phyloP scores from a whole-genome alignment of 2,329 filamentous ascomycete species.

The Exophiala alcalophila region DNA sequence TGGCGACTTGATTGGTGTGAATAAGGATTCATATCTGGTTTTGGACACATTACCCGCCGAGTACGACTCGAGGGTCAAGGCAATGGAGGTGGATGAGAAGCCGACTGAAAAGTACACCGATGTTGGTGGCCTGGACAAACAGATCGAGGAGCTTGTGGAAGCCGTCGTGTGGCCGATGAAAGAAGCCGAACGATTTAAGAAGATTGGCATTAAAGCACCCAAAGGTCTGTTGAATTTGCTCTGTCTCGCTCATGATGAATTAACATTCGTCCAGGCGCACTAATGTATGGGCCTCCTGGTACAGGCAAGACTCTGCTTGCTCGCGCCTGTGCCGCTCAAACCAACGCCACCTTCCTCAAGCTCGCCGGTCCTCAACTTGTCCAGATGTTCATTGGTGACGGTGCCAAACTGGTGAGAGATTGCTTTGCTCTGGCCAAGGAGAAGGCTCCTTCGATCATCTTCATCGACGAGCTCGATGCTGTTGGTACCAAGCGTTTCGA shows the following conservation, averaged over 20 bases:
- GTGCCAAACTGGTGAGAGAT: slow-evolving; percentile 94
- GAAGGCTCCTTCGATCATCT: slow-evolving; percentile 98
- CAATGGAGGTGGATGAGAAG: slow-evolving; percentile 99
- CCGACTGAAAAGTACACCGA: slow-evolving; percentile 98
- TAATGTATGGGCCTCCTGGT: slow-evolving; percentile 80
- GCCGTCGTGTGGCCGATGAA: slow-evolving; percentile 99
- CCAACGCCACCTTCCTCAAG: slow-evolving; percentile 97
- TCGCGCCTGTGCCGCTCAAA: slow-evolving; percentile 94
- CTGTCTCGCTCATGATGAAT: slow-evolving; percentile 17
- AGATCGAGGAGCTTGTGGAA: slow-evolving; percentile 98
- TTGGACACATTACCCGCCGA: slow-evolving; percentile 95
- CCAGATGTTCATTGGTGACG: slow-evolving; percentile 99
- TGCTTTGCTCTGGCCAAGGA: slow-evolving; percentile 97
- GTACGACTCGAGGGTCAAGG: slow-evolving; percentile 98
- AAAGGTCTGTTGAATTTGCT: slow-evolving; percentile 79
- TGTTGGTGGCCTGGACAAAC: slow-evolving; percentile 95
- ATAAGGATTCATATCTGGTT: slow-evolving; percentile 98
- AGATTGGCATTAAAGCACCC: slow-evolving; percentile 98
- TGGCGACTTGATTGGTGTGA: slow-evolving; percentile 93
- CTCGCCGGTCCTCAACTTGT: slow-evolving; percentile 95
- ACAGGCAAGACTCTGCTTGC: slow-evolving; percentile 63
- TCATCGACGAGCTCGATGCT: slow-evolving; percentile 97
- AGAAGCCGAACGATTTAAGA: slow-evolving; percentile 98
- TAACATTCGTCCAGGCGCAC: slow-evolving; percentile 57
- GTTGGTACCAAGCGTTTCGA: slow-evolving; percentile 99